Percentiles rank a stretch among this genome's conserved stretches.
Conservation (phyloP, 176 grass and related monocot species). For the Dactylis glomerata region DNA sequence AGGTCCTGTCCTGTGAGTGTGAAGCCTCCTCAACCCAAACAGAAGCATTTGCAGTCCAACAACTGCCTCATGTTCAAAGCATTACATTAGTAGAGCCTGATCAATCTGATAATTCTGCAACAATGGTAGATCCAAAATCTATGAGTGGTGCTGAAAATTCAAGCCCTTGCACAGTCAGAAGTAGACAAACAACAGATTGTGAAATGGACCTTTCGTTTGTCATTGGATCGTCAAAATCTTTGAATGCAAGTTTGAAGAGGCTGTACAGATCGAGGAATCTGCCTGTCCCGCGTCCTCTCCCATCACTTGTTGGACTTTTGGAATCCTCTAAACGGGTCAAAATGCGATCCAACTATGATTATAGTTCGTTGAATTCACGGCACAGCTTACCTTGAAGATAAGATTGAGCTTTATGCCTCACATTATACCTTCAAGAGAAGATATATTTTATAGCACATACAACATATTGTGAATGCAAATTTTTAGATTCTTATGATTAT, state of each 20-base stretch:
- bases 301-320: slow-evolving; percentile 56
- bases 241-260: slow-evolving; percentile 78
- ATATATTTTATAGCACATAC: slow-evolving; percentile 18
- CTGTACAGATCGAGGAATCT: slow-evolving; percentile 87
- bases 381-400: slow-evolving; percentile 45
- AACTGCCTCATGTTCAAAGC: slow-evolving; percentile 13
- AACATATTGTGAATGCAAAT: neutral
- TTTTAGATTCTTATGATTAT: neutral
- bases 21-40: neutral
- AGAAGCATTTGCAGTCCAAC: slow-evolving; percentile 8
- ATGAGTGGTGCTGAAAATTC: neutral
- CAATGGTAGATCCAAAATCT: neutral
- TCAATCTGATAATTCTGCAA: slow-evolving; percentile 17
- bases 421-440: neutral
- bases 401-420: neutral
- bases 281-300: slow-evolving; percentile 73
- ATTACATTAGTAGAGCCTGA: neutral
- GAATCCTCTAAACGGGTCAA: slow-evolving; percentile 68
- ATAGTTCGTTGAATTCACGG: slow-evolving; percentile 33
- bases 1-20: neutral
- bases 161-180: slow-evolving; percentile 21
- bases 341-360: slow-evolving; percentile 27
- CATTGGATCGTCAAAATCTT: slow-evolving; percentile 53
- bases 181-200: slow-evolving; percentile 4
- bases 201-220: slow-evolving; percentile 13